A percentile compares a stretch with the other conserved stretches of the same genome.
phyloP scores from a whole-genome alignment of 257 asterid genomes.

The Primulina eburnea region DNA sequence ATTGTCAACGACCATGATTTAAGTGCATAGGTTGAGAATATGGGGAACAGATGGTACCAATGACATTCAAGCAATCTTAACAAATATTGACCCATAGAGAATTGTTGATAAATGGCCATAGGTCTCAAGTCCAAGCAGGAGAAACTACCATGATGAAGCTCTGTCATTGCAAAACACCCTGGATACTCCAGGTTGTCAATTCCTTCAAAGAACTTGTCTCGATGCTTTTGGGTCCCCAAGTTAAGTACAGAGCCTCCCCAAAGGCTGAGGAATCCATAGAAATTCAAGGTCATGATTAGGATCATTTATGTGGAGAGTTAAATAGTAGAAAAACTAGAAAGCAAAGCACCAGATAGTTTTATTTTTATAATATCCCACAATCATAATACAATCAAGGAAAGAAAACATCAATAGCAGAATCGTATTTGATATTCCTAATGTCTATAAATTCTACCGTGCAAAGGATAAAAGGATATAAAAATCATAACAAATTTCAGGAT shows the following conservation, averaged over 20 bases:
- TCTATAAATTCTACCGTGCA: too few relatives aligned
- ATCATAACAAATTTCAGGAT: too few relatives aligned
- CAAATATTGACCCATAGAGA: too few relatives aligned
- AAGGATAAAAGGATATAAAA: too few relatives aligned
- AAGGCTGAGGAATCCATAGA: slow-evolving; percentile 40
- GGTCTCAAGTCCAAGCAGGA: slow-evolving; percentile 11
- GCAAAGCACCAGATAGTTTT: not conserved
- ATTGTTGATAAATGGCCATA: not conserved
- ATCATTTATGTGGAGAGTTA: slow-evolving; percentile 2
- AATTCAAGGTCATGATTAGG: not conserved
- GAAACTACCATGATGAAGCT: slow-evolving; percentile 92
- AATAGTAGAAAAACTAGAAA: slow-evolving; percentile 9
- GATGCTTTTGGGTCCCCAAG: slow-evolving; percentile 91
- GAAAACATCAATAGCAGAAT: too few relatives aligned
- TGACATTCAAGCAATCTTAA: too few relatives aligned
- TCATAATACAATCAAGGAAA: too few relatives aligned
- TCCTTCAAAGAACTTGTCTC: slow-evolving; percentile 77
- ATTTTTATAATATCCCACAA: too few relatives aligned
- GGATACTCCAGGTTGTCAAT: slow-evolving; percentile 84
- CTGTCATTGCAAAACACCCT: slow-evolving; percentile 98
- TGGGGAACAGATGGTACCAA: not conserved
- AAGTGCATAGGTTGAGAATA: slow-evolving; percentile 12
- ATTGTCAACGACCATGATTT: not conserved
- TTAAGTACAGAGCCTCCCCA: slow-evolving; percentile 99
- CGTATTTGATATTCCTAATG: too few relatives aligned